phyloP scores from a whole-genome alignment of 2,329 filamentous ascomycete species.

The Knoxdaviesia proteae region DNA sequence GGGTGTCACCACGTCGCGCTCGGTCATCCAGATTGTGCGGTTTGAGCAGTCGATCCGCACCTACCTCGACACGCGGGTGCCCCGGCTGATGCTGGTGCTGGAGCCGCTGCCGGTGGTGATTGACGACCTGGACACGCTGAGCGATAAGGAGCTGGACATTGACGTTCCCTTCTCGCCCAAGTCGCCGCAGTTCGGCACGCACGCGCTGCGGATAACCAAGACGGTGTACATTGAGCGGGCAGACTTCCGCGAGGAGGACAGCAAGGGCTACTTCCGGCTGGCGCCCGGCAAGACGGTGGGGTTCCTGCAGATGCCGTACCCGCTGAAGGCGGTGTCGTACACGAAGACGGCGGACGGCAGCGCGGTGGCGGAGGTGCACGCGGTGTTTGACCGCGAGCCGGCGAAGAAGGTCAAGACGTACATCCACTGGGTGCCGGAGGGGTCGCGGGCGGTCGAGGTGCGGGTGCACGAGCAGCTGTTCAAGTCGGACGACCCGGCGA shows the following conservation, averaged over 20 bases:
- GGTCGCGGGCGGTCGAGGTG: slow-evolving; percentile 47
- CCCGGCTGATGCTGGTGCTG: slow-evolving; percentile 72
- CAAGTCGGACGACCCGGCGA: slow-evolving; percentile 65
- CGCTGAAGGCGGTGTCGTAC: slow-evolving; percentile 51
- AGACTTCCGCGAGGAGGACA: slow-evolving; percentile 59
- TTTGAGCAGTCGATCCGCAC: slow-evolving; percentile 71
- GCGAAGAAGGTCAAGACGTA: slow-evolving; percentile 56
- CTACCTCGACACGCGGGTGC: slow-evolving; percentile 74
- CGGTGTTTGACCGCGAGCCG: slow-evolving; percentile 40
- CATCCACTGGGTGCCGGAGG: slow-evolving; percentile 74
- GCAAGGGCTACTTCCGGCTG: slow-evolving; percentile 60
- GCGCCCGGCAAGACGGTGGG: slow-evolving; percentile 61
- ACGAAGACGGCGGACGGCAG: slow-evolving; percentile 43
- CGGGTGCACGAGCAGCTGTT: slow-evolving; percentile 70
- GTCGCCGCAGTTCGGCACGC: slow-evolving; percentile 44
- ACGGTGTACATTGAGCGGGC: slow-evolving; percentile 69
- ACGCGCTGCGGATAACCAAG: slow-evolving; percentile 44
- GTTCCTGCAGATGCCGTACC: slow-evolving; percentile 48
- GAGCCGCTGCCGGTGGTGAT: slow-evolving; percentile 71
- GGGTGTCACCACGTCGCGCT: slow-evolving; percentile 66
- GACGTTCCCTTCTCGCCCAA: slow-evolving; percentile 69
- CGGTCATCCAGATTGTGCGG: slow-evolving; percentile 59
- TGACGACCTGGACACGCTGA: slow-evolving; percentile 52
- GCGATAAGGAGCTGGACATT: slow-evolving; percentile 39
- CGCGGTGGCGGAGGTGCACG: slow-evolving; percentile 44